These are phyloP conservation scores for Cubamyces sp. DNA, from an alignment of 768 basidiomycete genomes.

Conservation along the genomic window DNA sequence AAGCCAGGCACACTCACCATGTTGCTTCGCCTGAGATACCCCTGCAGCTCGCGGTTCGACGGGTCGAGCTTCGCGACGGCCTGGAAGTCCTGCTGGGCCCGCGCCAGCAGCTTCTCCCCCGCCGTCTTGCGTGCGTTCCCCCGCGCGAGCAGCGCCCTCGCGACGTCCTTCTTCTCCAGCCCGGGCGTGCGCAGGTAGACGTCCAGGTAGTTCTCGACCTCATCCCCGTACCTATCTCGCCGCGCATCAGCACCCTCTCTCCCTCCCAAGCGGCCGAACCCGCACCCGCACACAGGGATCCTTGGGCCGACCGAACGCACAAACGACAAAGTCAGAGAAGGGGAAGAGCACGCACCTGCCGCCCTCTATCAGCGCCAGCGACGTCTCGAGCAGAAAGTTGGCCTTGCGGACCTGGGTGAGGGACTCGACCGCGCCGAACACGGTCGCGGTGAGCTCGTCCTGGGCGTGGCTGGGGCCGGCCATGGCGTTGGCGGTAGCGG, in stretches of 20 bases:
- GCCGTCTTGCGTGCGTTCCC: constrained; percentile 60
- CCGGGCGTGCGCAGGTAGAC: constrained; percentile 67
- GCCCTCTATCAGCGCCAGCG: constrained; percentile 38
- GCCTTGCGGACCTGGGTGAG: constrained; percentile 38
- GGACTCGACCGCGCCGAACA: constrained; percentile 38
- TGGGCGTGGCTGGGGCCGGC: constrained; percentile 20
- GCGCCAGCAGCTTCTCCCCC: constrained; percentile 56
- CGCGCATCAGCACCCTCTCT: neutral
- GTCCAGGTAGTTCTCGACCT: constrained; percentile 68
- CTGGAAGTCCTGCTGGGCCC: constrained; percentile 68
- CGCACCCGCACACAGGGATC: no score
- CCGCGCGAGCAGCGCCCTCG: constrained; percentile 59
- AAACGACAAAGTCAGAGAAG: neutral
- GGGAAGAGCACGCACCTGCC: constrained; percentile 36
- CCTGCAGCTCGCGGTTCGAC: constrained; percentile 55
- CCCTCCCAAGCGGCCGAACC: neutral
- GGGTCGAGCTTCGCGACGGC: constrained; percentile 64
- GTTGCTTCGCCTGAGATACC: constrained; percentile 50
- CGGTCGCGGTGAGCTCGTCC: constrained; percentile 42
- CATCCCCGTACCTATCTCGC: constrained; percentile 55
- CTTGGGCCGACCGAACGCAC: no score
- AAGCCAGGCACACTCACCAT: constrained; percentile 41
- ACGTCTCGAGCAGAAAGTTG: constrained; percentile 40
- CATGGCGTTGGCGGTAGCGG: constrained; percentile 18
- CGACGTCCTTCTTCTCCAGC: constrained; percentile 52